A percentile compares a stretch with the other conserved stretches of the same genome.
Evolutionary conservation across 768 basidiomycete genomes (phyloP).

Genomic region (Sarcomyxa edulis): DNA sequence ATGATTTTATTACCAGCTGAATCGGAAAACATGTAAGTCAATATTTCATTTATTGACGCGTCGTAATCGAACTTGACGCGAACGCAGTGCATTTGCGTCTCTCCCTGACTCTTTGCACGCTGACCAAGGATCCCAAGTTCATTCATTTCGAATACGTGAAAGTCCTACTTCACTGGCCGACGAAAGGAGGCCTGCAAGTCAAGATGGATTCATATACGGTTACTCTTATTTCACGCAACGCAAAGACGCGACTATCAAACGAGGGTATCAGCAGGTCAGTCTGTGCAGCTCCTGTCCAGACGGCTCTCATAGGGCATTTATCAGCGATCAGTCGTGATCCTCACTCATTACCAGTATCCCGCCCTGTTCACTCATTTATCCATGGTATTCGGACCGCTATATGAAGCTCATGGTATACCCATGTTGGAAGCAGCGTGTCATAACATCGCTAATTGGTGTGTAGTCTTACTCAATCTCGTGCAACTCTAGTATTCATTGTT

Average conservation of each 20-base stretch:
- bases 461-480: constrained; percentile 6
- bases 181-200: constrained; percentile 29
- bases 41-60: constrained; percentile 1
- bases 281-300: constrained; percentile 4
- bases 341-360: constrained; percentile 77
- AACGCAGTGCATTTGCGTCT: constrained; percentile 82
- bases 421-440: constrained; percentile 87
- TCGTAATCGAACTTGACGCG: no score
- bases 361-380: constrained; percentile 73
- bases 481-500: constrained; percentile 12
- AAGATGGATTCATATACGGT: constrained; percentile 73
- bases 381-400: constrained; percentile 67
- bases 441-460: constrained; percentile 81
- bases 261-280: constrained; percentile 76
- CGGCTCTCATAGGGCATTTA: no score
- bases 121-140: constrained; percentile 75
- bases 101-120: constrained; percentile 89
- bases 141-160: constrained; percentile 82
- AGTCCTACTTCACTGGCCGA: constrained; percentile 19
- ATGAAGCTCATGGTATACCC: constrained; percentile 64
- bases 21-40: constrained; percentile 78
- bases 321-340: constrained; percentile 75
- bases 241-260: constrained; percentile 57
- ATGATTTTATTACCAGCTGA: constrained; percentile 60
- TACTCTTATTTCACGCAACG: constrained; percentile 74